Conservation (phyloP, 2,329 filamentous ascomycete genomes). For the Ilyonectria destructans region DNA sequence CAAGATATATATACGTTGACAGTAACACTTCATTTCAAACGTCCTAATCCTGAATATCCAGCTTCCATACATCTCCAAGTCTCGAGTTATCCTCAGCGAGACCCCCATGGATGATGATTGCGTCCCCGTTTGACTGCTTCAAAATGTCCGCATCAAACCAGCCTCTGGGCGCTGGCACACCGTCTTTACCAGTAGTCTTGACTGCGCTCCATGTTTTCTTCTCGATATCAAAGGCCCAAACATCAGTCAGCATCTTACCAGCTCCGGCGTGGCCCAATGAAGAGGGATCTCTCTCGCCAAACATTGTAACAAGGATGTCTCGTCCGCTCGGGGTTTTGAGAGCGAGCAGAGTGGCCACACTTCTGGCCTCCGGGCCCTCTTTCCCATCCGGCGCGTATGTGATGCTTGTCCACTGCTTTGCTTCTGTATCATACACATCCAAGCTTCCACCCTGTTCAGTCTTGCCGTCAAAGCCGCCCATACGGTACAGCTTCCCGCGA, state of each 20-base stretch:
- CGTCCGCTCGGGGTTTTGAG: conserved; percentile 38
- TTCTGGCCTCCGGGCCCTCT: conserved; percentile 52
- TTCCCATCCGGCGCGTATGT: conserved; percentile 47
- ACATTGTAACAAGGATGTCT: conserved; percentile 55
- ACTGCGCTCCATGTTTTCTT: conserved; percentile 50
- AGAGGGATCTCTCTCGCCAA: conserved; percentile 59
- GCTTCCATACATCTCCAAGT: conserved; percentile 55
- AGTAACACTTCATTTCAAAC: no score
- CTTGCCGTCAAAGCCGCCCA: conserved; percentile 77
- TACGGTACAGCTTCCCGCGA: conserved; percentile 66
- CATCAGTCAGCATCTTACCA: conserved; percentile 59
- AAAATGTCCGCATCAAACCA: conserved; percentile 59
- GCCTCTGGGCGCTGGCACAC: conserved; percentile 53
- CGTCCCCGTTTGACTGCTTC: conserved; percentile 25
- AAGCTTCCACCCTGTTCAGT: conserved; percentile 72
- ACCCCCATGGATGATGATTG: conserved; percentile 58
- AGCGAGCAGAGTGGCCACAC: conserved; percentile 50
- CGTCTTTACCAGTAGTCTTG: conserved; percentile 23
- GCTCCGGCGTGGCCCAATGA: conserved; percentile 58
- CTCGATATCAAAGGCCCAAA: conserved; percentile 59
- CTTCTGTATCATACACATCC: conserved; percentile 60
- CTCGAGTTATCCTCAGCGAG: conserved; percentile 56
- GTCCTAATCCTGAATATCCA: conserved; percentile 36
- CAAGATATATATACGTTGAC: neutral
- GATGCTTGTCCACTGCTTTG: conserved; percentile 48